Evolutionary conservation across 192 early-diverging fungal species (phyloP), one percentile per base, ranked within the genome.

Genomic region (Piromyces finnis): DNA sequence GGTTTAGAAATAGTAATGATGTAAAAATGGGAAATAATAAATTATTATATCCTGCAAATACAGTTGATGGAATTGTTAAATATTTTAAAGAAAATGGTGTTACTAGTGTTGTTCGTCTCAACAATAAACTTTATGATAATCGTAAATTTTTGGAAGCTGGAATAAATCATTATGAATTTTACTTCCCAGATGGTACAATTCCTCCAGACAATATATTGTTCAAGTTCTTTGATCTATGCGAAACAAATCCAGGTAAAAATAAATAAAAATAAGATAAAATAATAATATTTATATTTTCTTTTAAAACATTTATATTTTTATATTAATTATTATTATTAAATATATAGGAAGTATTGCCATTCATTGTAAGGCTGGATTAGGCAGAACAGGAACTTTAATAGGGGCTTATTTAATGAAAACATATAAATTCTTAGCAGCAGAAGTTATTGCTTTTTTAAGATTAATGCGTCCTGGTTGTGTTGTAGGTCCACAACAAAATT

Each of bases 401-500:
- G 90, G 84, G 0, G 85, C 87, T 9, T 91, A 89, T 77, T 81
- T 93, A 68, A 93, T 93, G 91, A 89, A 91, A 77, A 87, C 92
- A 80, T 93, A 91, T 82, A 85, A 87, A 59, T 87, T 93, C 82
- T 88, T 91, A 0, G 90, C 92, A 1, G 68, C 87, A 5, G 92
- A 93, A 82, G 85, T 88, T 51, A 93, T 93, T 81, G 86, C 86
- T 9, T 90, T 86, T 59, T 80, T 93, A 79, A 81, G 92, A 77
- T 83, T 93, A 51, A 84, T 93, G 81, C 82, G 92, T 17, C 92
- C 92, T 2, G 92, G 92, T 1, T 87, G 87, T 37, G 92, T 93
- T 1, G 91, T 93, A 0, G 92, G 92, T 2, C 92, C 91, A 12
- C 92, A 93, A 80, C 92, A 93, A 85, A 93, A 93, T 83, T 93